These are phyloP conservation scores for Aspergillus brunneoviolaceus DNA, from an alignment of 2,329 filamentous ascomycete genomes.

Conservation along the genomic window DNA sequence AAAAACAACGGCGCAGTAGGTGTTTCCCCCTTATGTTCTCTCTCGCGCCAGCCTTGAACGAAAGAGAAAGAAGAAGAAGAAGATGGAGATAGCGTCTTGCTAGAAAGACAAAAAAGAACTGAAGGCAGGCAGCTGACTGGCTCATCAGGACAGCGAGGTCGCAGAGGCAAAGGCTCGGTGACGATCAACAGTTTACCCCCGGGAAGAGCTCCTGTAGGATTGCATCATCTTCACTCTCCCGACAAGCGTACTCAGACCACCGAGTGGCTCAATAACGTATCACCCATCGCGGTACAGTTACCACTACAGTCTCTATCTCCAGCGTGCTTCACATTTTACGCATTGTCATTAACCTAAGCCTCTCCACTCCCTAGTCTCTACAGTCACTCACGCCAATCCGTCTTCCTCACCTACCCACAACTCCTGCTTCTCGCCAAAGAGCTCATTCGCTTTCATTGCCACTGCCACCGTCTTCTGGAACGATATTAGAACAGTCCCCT, in stretches of 20 bases:
- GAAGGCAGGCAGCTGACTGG: background rate
- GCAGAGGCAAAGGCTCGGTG: constrained; percentile 15
- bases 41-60: too few species aligned
- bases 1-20: background rate
- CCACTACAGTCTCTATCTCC: background rate
- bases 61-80: too few species aligned
- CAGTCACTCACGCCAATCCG: background rate
- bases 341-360: background rate
- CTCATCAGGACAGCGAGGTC: constrained; percentile 14
- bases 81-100: too few species aligned
- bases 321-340: background rate
- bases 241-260: background rate
- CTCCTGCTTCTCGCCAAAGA: background rate
- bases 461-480: background rate
- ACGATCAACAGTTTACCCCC: constrained; percentile 19
- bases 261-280: background rate
- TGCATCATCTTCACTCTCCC: background rate
- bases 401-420: background rate
- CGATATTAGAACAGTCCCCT: background rate
- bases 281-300: background rate
- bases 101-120: too few species aligned
- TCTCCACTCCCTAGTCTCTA: background rate
- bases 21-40: background rate
- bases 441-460: background rate
- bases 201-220: constrained; percentile 17